These are phyloP conservation scores for Cryptosporidium parvum DNA, from an alignment of 169 alveolate genomes.

Conservation along the genomic window DNA sequence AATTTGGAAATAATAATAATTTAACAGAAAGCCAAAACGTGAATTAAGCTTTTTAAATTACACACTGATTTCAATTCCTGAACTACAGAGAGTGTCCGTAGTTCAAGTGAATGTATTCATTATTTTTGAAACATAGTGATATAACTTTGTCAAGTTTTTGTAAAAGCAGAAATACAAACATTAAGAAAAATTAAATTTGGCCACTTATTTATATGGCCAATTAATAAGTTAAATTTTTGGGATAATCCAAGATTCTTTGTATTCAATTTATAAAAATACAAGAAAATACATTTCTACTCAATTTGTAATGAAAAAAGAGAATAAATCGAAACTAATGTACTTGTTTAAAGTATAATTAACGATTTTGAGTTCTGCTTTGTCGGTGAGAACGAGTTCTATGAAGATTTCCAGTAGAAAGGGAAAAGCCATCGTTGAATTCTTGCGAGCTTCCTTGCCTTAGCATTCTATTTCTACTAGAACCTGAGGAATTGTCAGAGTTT, in stretches of 20 bases:
- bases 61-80: too few species aligned
- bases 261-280: neutral
- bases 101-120: too few species aligned
- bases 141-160: too few species aligned
- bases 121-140: too few species aligned
- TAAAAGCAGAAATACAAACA: neutral
- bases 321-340: neutral
- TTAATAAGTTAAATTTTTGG: too few species aligned
- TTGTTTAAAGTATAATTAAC: neutral
- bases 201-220: neutral
- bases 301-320: neutral
- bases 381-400: slow-evolving; percentile 74
- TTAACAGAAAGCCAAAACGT: too few species aligned
- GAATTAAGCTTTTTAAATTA: neutral
- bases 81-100: too few species aligned
- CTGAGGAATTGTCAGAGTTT: slow-evolving; percentile 21
- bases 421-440: neutral
- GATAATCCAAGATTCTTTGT: neutral
- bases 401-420: slow-evolving; percentile 42
- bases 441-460: slow-evolving; percentile 56
- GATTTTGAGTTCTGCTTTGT: slow-evolving; percentile 11
- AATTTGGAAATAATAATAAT: neutral
- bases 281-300: neutral
- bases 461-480: slow-evolving; percentile 41
- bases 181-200: neutral